Conservation (phyloP, 1,284 basidiomycete species). For the Pterula multifida region DNA sequence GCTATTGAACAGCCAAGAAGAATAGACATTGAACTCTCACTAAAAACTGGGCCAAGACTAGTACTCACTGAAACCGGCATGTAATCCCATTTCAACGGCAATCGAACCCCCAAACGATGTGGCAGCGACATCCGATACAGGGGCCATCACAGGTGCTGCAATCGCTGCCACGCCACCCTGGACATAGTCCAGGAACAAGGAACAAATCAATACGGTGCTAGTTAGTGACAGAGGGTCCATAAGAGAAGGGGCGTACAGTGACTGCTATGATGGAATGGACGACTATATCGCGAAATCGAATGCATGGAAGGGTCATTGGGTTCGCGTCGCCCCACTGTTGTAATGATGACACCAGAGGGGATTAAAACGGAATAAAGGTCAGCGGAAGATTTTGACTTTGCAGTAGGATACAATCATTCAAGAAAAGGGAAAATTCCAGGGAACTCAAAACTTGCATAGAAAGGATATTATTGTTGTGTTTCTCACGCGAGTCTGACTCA, state of each 20-base stretch:
- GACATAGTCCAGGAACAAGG: no score
- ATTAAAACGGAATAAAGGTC: no score
- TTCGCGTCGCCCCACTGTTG: constrained; percentile 53
- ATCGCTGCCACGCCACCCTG: constrained; percentile 50
- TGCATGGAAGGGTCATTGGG: constrained; percentile 50
- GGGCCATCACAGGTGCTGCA: constrained; percentile 42
- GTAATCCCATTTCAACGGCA: constrained; percentile 41
- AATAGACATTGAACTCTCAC: not conserved
- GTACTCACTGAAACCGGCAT: constrained; percentile 41
- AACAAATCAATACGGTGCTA: constrained; percentile 8
- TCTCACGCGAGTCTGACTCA: no score
- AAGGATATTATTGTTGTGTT: no score
- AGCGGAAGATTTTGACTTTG: no score
- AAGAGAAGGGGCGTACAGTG: constrained; percentile 28
- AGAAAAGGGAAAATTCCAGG: no score
- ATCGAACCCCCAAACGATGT: constrained; percentile 42
- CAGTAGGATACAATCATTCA: no score
- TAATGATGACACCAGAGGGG: no score
- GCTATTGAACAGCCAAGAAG: not conserved
- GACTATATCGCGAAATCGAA: constrained; percentile 50
- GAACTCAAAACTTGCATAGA: no score
- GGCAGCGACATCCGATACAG: constrained; percentile 37
- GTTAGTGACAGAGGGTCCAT: not conserved
- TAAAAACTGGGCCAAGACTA: constrained; percentile 32
- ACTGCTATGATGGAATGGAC: constrained; percentile 49